Evolutionary conservation across 768 basidiomycete species (phyloP), one percentile per base, ranked within the genome.

Genomic region (Pleurotus giganteus): DNA sequence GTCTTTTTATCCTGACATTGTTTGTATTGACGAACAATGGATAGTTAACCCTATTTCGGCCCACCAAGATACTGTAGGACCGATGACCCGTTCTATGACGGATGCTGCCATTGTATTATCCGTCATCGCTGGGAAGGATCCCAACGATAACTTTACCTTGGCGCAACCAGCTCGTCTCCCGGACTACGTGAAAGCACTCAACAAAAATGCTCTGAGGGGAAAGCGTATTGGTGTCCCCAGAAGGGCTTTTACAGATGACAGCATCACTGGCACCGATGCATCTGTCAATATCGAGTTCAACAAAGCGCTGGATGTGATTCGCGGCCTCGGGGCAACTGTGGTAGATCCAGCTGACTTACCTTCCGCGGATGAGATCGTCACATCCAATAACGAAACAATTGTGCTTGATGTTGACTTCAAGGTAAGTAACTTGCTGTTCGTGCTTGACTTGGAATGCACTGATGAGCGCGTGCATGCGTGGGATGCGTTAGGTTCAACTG

Each of bases 291-390:
- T 73, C 4, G 75, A 68, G 1, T 80, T 80, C 51, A 71, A 77
- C 37, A 37, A 68, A 31, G 76, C 76, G 0, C 60, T 80, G 31
- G 32, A 60, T 12, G 70, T 69, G 0, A 66, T 80, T 11, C 61
- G 66, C 26, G 57, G 58, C 3, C 67, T 80, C 4, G 80, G 80
- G 1, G 78, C 78, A 1, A 74, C 77, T 1, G 71, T 88, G 3
- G 73, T 87, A 4, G 85, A 88, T 61, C 83, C 84, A 0, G 81
- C 83, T 1, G 82, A 86, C 55, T 67, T 88, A 13, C 78, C 83
- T 0, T 79, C 79, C 24, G 80, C 79, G 1, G 71, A 76, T 1
- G 82, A 82, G 51, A 74, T 83, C 26, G 61, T 72, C n/a, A 56
- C 59, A 2, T 79, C 79, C 0, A 75, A 76, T 12, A 82, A 83